phyloP scores from a whole-genome alignment of 176 grass and related monocot genomes.

The Cocos nucifera region DNA sequence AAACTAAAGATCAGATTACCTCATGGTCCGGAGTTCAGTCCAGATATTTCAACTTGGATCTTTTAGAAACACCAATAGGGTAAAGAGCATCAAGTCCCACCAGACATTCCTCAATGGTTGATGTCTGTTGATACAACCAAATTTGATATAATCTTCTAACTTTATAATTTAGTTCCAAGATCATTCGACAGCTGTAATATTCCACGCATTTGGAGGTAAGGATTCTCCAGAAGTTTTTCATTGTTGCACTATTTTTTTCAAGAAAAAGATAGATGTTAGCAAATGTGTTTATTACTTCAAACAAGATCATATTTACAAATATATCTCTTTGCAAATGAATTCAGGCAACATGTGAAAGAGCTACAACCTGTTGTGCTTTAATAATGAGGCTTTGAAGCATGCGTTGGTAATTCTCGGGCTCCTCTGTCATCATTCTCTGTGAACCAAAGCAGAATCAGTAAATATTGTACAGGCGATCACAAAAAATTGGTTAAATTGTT shows the following conservation, averaged over 20 bases:
- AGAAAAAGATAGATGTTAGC: constrained; percentile 9
- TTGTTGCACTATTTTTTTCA: constrained; percentile 67
- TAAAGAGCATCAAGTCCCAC: constrained; percentile 14
- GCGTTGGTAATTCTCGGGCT: constrained; percentile 78
- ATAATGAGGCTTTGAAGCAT: constrained; percentile 96
- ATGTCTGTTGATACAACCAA: background rate
- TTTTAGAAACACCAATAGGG: constrained; percentile 23
- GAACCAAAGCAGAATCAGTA: constrained; percentile 16
- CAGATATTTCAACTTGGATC: constrained; percentile 21
- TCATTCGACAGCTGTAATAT: constrained; percentile 87
- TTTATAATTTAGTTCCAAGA: constrained; percentile 54
- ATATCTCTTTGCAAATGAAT: constrained; percentile 3
- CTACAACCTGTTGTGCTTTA: constrained; percentile 82
- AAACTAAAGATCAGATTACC: no score
- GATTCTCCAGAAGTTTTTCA: constrained; percentile 98
- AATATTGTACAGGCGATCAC: background rate
- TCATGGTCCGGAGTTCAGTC: constrained; percentile 8
- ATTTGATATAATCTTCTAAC: background rate
- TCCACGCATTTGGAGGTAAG: constrained; percentile 97
- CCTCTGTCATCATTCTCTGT: constrained; percentile 98
- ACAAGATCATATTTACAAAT: constrained; percentile 6
- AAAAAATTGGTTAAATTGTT: no score
- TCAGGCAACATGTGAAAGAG: background rate
- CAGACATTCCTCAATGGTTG: constrained; percentile 25
- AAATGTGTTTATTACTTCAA: no score